Base-by-base conservation (phyloP, 805 yeast species). In the Ogataea allantospora region DNA sequence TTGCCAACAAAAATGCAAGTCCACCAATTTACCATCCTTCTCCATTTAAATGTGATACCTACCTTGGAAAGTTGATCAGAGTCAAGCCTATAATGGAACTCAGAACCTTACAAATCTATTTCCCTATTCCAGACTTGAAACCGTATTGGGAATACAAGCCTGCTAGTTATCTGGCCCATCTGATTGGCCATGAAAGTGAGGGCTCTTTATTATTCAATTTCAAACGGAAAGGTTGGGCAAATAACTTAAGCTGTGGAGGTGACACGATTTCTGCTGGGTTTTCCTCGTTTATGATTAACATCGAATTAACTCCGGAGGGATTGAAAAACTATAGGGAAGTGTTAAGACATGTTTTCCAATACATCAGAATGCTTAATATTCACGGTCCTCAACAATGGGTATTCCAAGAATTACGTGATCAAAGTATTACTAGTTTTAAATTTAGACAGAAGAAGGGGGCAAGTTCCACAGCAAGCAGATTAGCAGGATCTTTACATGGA, bases 121-220 rank as follows among this genome's bases (percentile, higher is more conserved):
- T 93, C 61, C 68, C 74, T 35, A 75, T 85, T 9, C 96, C 96
- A 2, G 88, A 85, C 54, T 80, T 81, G 47, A 74, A 75, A 35
- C 74, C 73, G 17, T 59, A 65, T 34, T 85, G 89, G 85, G 73
- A 74, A 37, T 71, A 73, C 16, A 78, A 78, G 49, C 95, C 97
- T 0, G 71, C 76, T 6, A 76, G 72, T 39, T 84, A 88, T 60
- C 73, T 67, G 48, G 77, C 89, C 14, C 97, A 93, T 59, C 67
- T 93, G 36, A 65, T 91, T 32, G 98, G 98, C 27, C 98, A 91
- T 60, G 99, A 91, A 65, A 85, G 93, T 32, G 71, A 80, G 33
- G 98, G 98, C 2, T 88, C 96, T 2, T 59, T 91, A 13, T 68
- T 88, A 23, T 75, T 80, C 39, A 73, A 70, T 47, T 73, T 91